phyloP scores from a whole-genome alignment of 768 basidiomycete species.

The Collybia sp. region DNA sequence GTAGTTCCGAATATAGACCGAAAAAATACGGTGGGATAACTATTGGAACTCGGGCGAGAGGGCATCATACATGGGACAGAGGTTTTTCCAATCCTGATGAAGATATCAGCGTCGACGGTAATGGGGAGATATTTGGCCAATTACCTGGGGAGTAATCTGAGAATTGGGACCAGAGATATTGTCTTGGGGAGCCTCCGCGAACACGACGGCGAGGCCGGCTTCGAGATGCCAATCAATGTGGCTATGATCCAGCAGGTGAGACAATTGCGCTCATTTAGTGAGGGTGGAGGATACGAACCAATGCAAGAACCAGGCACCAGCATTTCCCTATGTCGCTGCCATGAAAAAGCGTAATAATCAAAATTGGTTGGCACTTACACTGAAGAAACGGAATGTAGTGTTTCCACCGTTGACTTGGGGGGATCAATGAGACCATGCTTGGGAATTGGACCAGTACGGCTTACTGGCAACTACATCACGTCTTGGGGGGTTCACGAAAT shows the following conservation, averaged over 20 bases:
- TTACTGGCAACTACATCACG: slow-evolving; percentile 19
- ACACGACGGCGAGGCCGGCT: slow-evolving; percentile 35
- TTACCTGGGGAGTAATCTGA: slow-evolving; percentile 24
- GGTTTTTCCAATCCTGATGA: slow-evolving; percentile 19
- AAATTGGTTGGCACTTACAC: neutral
- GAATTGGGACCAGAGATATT: slow-evolving; percentile 22
- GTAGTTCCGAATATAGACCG: no score
- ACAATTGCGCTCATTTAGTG: neutral
- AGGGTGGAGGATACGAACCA: slow-evolving; percentile 23
- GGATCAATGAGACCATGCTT: neutral
- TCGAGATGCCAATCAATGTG: slow-evolving; percentile 53
- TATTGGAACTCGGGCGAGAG: slow-evolving; percentile 22
- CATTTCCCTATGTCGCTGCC: slow-evolving; percentile 33
- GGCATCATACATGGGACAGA: slow-evolving; percentile 22
- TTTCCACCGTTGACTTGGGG: slow-evolving; percentile 22
- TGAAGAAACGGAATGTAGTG: slow-evolving; percentile 41
- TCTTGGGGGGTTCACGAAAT: slow-evolving; percentile 14
- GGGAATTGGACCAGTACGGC: neutral
- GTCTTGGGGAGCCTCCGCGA: slow-evolving; percentile 27
- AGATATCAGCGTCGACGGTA: no score
- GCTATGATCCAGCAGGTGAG: slow-evolving; percentile 14
- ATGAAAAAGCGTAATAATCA: slow-evolving; percentile 3
- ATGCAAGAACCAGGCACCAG: slow-evolving; percentile 48
- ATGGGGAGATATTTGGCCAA: no score
- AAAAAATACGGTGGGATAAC: neutral